Conservation (phyloP, 2,329 filamentous ascomycete species). For the Podosphaera xanthii region DNA sequence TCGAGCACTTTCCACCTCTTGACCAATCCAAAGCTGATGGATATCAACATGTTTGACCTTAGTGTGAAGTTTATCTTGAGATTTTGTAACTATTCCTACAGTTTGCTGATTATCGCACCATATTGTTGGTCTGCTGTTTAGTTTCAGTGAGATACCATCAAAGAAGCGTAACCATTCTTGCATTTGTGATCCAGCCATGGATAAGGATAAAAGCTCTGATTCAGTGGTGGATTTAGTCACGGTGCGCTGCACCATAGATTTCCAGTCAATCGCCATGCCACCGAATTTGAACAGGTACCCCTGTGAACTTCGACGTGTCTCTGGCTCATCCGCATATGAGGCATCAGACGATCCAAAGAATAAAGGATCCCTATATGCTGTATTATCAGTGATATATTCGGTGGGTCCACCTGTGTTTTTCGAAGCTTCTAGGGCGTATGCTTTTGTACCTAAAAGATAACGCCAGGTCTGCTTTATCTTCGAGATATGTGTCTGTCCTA, state of each 20-base stretch:
- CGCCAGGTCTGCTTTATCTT: too few relatives aligned
- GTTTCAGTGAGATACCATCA: neutral
- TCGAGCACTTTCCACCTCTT: neutral
- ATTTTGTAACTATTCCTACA: neutral
- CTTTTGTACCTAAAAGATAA: neutral
- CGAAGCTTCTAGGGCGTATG: neutral
- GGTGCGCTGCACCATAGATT: neutral
- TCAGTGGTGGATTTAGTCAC: too few relatives aligned
- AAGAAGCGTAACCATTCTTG: neutral
- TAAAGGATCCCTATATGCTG: neutral
- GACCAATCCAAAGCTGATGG: neutral
- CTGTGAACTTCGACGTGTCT: neutral
- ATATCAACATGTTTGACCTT: neutral
- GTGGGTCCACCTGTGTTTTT: neutral
- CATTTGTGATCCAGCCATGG: neutral
- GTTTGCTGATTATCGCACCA: slow-evolving; percentile 1
- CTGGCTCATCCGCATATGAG: too few relatives aligned
- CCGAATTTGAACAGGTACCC: neutral
- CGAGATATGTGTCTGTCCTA: too few relatives aligned
- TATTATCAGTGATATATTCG: neutral
- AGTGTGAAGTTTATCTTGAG: neutral
- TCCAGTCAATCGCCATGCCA: neutral
- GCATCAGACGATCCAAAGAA: too few relatives aligned
- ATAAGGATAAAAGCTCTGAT: neutral
- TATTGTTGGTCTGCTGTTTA: neutral